Evolutionary conservation across 768 basidiomycete genomes (phyloP).

Genomic region (Boletus tylopilopsis): DNA sequence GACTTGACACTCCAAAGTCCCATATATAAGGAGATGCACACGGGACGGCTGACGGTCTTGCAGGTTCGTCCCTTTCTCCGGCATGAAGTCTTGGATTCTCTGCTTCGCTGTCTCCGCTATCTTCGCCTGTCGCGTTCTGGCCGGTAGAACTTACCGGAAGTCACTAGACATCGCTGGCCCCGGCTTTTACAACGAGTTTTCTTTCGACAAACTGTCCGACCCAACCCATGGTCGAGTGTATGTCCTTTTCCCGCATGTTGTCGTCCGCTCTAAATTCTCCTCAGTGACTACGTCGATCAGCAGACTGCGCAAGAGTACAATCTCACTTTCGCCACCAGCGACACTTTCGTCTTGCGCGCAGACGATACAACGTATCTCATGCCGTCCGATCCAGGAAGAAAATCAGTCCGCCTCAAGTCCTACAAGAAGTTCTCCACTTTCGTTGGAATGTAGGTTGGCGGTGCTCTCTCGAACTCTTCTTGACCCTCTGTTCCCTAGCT

Average conservation of each 20-base stretch:
- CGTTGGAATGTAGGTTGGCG: constrained; percentile 17
- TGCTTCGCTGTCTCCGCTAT: background rate
- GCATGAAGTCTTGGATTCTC: constrained; percentile 6
- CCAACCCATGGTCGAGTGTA: constrained; percentile 70
- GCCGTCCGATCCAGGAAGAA: constrained; percentile 23
- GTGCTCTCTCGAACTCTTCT: background rate
- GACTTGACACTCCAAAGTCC: background rate
- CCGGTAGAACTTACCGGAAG: constrained; percentile 8
- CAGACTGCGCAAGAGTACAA: constrained; percentile 24
- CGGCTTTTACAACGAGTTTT: constrained; percentile 48
- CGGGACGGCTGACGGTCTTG: background rate
- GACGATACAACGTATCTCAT: constrained; percentile 25
- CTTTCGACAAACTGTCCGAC: constrained; percentile 47
- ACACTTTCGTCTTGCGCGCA: constrained; percentile 30
- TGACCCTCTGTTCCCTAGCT: constrained; percentile 8
- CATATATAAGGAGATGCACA: too few species aligned
- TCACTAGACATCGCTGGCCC: constrained; percentile 44
- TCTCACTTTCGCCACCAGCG: constrained; percentile 27
- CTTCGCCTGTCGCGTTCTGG: background rate
- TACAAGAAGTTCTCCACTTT: constrained; percentile 15
- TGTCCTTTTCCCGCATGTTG: constrained; percentile 8
- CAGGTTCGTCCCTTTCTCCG: constrained; percentile 7
- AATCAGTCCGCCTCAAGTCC: constrained; percentile 29
- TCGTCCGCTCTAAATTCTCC: background rate
- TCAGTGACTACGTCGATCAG: constrained; percentile 27